Percentiles rank a stretch among this genome's conserved stretches.
These are phyloP conservation scores for Nothophytophthora sp. DNA, from an alignment of 352 stramenopile species.

Conservation along the genomic window DNA sequence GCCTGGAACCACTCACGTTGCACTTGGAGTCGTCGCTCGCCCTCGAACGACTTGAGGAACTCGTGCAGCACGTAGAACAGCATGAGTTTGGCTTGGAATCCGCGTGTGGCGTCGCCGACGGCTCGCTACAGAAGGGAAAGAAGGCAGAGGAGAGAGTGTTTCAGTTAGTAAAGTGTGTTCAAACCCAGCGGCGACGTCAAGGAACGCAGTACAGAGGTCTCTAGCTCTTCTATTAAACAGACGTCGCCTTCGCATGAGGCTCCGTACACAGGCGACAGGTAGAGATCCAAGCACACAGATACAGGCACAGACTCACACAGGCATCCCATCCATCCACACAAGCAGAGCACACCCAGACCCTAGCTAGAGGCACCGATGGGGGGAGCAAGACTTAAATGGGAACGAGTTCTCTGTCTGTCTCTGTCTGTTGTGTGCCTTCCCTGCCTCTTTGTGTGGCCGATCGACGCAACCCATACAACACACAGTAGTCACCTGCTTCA, in stretches of 20 bases:
- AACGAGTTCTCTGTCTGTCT: neutral
- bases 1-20: constrained; percentile 84
- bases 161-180: neutral
- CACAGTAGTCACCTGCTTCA: constrained; percentile 74
- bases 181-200: constrained; percentile 4
- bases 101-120: constrained; percentile 49
- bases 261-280: constrained; percentile 1
- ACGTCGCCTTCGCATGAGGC: constrained; percentile 14
- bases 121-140: constrained; percentile 42
- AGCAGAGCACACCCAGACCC: neutral
- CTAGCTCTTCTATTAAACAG: constrained; percentile 28
- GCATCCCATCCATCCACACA: constrained; percentile 1
- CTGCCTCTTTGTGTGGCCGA: neutral
- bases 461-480: too few species aligned
- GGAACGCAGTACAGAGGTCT: constrained; percentile 15
- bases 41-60: constrained; percentile 83
- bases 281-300: neutral
- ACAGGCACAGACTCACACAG: neutral
- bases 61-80: constrained; percentile 88
- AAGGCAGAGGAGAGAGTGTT: neutral
- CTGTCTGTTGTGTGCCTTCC: neutral
- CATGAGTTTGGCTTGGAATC: constrained; percentile 85
- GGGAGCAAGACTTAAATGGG: constrained; percentile 18
- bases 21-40: constrained; percentile 50
- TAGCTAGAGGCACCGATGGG: constrained; percentile 4